These are phyloP conservation scores for Zoysia matrella DNA, from an alignment of 202 grass and related monocot species.

Conservation along the genomic window DNA sequence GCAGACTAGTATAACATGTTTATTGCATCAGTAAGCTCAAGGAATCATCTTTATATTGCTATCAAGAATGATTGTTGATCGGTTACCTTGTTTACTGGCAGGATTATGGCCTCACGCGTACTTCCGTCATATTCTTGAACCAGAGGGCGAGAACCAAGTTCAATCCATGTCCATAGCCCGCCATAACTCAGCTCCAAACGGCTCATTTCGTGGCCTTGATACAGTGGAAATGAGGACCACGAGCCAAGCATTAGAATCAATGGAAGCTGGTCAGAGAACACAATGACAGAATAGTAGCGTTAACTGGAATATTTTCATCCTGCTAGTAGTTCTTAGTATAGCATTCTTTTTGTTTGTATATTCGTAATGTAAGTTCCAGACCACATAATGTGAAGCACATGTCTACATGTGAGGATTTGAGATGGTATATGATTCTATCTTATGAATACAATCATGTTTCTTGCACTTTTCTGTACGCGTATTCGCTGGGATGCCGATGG, in stretches of 20 bases:
- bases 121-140: constrained; percentile 38
- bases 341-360: neutral
- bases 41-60: neutral
- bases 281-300: constrained; percentile 14
- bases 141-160: constrained; percentile 26
- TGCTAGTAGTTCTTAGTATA: neutral
- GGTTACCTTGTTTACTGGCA: constrained; percentile 28
- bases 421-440: neutral
- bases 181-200: constrained; percentile 27
- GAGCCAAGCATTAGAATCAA: constrained; percentile 35
- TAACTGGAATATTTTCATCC: neutral
- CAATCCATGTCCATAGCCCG: neutral
- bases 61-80: constrained; percentile 14
- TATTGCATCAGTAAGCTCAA: constrained; percentile 12
- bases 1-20: neutral
- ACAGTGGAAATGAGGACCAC: constrained; percentile 33
- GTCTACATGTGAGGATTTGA: neutral
- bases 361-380: neutral
- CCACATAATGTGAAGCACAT: constrained; percentile 10
- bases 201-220: neutral
- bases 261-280: constrained; percentile 42
- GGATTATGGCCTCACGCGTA: constrained; percentile 59
- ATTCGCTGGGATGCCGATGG: neutral
- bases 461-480: neutral
- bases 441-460: neutral